These are phyloP conservation scores for Verticillium nonalfalfae DNA, from an alignment of 2,329 filamentous ascomycete genomes.

Conservation along the genomic window DNA sequence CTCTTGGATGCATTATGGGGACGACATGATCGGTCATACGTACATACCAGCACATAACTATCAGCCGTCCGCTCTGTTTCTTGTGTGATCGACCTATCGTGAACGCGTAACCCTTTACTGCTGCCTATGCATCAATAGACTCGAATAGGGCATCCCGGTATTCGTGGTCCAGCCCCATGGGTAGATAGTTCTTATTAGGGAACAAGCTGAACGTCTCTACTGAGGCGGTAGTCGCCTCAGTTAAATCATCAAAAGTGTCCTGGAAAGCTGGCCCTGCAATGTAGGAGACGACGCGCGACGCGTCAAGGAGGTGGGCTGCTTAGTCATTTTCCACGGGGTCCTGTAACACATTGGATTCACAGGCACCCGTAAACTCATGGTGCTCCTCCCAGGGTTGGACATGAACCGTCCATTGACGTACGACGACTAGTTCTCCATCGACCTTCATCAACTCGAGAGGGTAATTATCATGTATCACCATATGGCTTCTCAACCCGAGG, in stretches of 20 bases:
- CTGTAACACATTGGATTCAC: not conserved
- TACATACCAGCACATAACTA: not conserved
- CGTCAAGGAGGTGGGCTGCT: not conserved
- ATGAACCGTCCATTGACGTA: too few species aligned
- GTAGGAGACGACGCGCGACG: not conserved
- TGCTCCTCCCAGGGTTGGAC: too few species aligned
- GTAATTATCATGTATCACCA: too few species aligned
- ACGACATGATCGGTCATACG: not conserved
- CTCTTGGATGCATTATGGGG: constrained; percentile 1
- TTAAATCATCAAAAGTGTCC: not conserved
- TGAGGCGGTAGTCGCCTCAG: not conserved
- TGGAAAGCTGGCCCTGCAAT: not conserved
- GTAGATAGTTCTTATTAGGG: not conserved
- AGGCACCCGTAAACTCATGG: not conserved
- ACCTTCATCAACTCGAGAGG: too few species aligned
- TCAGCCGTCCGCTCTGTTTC: constrained; percentile 1
- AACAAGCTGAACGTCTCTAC: not conserved
- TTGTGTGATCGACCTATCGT: not conserved
- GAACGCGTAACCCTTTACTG: not conserved
- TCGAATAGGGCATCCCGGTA: not conserved
- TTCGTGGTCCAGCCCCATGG: not conserved
- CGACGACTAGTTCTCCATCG: too few species aligned
- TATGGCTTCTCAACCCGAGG: too few species aligned
- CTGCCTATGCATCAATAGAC: not conserved
- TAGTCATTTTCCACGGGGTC: not conserved